Conservation (phyloP, 2,329 filamentous ascomycete species). For the Aspergillus brasiliensis region DNA sequence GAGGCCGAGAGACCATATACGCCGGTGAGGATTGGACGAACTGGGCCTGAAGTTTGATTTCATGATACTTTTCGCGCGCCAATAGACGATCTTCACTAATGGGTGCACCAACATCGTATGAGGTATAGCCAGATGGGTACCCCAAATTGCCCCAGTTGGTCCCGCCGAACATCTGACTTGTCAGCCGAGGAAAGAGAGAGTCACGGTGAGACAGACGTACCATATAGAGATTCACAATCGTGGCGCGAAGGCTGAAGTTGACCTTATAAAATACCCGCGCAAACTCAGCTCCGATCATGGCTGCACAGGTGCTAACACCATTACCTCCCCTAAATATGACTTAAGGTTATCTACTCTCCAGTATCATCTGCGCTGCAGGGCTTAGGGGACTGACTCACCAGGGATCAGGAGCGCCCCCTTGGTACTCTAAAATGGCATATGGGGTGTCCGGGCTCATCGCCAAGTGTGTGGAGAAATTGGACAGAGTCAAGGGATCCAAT, state of each 20-base stretch:
- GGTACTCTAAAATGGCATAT: conserved; percentile 8
- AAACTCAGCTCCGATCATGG: neutral
- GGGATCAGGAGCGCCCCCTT: neutral
- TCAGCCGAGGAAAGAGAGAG: no score
- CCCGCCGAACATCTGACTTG: conserved; percentile 62
- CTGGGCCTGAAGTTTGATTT: conserved; percentile 73
- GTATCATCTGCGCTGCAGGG: neutral
- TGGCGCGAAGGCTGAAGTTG: conserved; percentile 63
- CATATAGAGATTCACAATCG: conserved; percentile 74
- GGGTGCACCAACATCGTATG: conserved; percentile 60
- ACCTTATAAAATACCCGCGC: conserved; percentile 75
- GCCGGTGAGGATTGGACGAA: conserved; percentile 71
- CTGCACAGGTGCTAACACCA: neutral
- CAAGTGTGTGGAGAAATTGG: no score
- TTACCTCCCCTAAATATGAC: neutral
- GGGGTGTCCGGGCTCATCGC: neutral
- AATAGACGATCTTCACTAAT: conserved; percentile 71
- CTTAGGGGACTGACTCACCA: neutral
- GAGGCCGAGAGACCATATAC: conserved; percentile 43
- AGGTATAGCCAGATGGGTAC: conserved; percentile 63
- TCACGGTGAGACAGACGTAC: conserved; percentile 23
- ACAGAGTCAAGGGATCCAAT: no score
- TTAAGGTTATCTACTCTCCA: no score
- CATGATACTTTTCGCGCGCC: conserved; percentile 71
- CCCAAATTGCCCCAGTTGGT: conserved; percentile 82